Evolutionary conservation across 2,329 filamentous ascomycete genomes (phyloP).

Genomic region (Fonsecaea multimorphosa): DNA sequence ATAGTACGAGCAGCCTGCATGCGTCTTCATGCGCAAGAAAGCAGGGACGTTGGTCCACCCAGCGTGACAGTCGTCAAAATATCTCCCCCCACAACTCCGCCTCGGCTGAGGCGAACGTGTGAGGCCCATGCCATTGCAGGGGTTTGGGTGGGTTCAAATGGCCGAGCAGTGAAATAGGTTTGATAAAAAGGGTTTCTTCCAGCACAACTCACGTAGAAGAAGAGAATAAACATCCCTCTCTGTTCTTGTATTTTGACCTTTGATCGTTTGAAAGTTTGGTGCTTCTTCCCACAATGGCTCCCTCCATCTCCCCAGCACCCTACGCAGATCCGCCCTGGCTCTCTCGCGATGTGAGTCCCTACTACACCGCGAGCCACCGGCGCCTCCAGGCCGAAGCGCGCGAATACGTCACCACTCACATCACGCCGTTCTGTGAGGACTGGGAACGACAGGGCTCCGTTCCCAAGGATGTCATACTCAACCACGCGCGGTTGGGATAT

Average conservation of each 20-base stretch:
- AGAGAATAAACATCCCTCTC: no score
- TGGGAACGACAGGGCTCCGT: constrained; percentile 67
- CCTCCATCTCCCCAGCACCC: constrained; percentile 9
- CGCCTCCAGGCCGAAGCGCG: constrained; percentile 64
- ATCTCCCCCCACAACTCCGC: no score
- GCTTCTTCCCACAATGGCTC: constrained; percentile 5
- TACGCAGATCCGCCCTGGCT: constrained; percentile 52
- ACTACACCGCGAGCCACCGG: constrained; percentile 68
- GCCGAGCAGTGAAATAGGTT: no score
- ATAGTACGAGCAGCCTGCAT: no score
- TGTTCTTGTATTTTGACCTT: background rate
- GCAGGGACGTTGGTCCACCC: no score
- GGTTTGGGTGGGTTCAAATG: no score
- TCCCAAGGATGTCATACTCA: constrained; percentile 43
- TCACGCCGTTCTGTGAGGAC: constrained; percentile 65
- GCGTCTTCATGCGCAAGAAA: no score
- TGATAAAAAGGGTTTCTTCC: no score
- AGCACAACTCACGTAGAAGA: no score
- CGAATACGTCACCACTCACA: constrained; percentile 63
- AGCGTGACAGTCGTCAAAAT: no score
- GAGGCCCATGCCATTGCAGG: no score
- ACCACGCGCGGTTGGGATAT: constrained; percentile 26
- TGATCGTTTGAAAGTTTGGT: background rate
- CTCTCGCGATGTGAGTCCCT: constrained; percentile 57
- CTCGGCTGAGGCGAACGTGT: no score